These are phyloP conservation scores for Amaranthus tricolor DNA, from an alignment of 179 eudicot genomes.

Conservation along the genomic window DNA sequence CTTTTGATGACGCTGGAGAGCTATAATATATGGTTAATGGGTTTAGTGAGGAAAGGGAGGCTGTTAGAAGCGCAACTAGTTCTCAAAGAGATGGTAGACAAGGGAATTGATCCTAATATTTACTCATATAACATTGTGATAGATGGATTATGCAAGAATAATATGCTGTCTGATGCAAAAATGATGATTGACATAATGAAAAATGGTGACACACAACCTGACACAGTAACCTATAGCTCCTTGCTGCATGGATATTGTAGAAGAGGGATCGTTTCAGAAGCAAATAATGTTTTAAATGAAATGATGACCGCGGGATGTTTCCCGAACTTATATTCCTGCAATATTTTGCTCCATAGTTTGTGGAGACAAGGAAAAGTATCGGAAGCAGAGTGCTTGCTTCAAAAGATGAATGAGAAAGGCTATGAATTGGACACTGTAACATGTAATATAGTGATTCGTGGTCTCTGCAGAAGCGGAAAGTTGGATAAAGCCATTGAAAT, in stretches of 20 bases:
- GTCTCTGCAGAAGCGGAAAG: slow-evolving; percentile 75
- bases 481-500: slow-evolving; percentile 81
- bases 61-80: slow-evolving; percentile 63
- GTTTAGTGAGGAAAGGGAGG: slow-evolving; percentile 69
- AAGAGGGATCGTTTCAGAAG: slow-evolving; percentile 56
- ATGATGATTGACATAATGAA: slow-evolving; percentile 53
- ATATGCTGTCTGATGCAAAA: slow-evolving; percentile 73
- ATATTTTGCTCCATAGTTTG: slow-evolving; percentile 77
- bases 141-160: slow-evolving; percentile 77
- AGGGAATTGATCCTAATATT: slow-evolving; percentile 49
- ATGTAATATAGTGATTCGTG: slow-evolving; percentile 84
- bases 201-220: slow-evolving; percentile 52
- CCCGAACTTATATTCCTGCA: slow-evolving; percentile 70
- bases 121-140: slow-evolving; percentile 67
- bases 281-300: slow-evolving; percentile 59
- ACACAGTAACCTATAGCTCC: slow-evolving; percentile 65
- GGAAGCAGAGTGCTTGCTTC: slow-evolving; percentile 77
- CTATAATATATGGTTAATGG: slow-evolving; percentile 75
- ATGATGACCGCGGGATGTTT: slow-evolving; percentile 59
- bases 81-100: slow-evolving; percentile 56
- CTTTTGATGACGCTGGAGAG: slow-evolving; percentile 48
- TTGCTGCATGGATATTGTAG: slow-evolving; percentile 82
- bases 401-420: slow-evolving; percentile 79
- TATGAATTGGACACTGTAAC: slow-evolving; percentile 69
- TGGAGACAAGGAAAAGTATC: slow-evolving; percentile 68